A percentile compares a stretch with the other conserved stretches of the same genome.
Evolutionary conservation across 768 basidiomycete genomes (phyloP).

Genomic region (Flagelloscypha sp.): DNA sequence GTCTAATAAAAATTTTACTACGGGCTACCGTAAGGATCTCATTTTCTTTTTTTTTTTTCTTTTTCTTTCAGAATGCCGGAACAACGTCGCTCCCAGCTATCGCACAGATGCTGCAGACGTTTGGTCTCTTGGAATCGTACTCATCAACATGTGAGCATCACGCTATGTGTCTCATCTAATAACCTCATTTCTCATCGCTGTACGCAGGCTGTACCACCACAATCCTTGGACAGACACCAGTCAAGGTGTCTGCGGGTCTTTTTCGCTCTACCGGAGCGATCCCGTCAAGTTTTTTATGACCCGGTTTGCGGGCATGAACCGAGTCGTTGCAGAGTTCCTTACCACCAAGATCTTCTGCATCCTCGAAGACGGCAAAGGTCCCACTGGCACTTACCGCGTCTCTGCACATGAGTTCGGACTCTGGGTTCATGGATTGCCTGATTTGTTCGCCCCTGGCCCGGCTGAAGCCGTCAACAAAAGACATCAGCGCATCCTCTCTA

Average conservation of each 20-base stretch:
- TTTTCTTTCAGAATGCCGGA: conserved; percentile 75
- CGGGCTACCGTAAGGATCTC: background rate
- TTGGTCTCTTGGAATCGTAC: conserved; percentile 97
- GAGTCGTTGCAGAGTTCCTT: conserved; percentile 79
- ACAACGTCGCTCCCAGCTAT: conserved; percentile 93
- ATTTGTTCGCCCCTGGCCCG: conserved; percentile 42
- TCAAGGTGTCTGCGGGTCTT: conserved; percentile 71
- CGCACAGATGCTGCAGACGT: conserved; percentile 93
- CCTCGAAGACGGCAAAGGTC: conserved; percentile 53
- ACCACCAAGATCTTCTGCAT: conserved; percentile 79
- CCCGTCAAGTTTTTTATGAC: conserved; percentile 83
- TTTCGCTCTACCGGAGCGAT: conserved; percentile 68
- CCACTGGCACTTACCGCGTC: conserved; percentile 54
- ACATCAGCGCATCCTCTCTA: conserved; percentile 53
- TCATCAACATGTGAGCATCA: conserved; percentile 85
- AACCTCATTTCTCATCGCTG: conserved; percentile 6
- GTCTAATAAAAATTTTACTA: conserved; percentile 18
- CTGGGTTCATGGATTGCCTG: conserved; percentile 81
- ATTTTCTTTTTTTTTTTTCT: conserved; percentile 10
- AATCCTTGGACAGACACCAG: conserved; percentile 98
- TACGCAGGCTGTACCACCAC: conserved; percentile 82
- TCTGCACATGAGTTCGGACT: conserved; percentile 76
- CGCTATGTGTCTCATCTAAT: conserved; percentile 5
- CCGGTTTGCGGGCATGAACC: conserved; percentile 86
- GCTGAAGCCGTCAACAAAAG: conserved; percentile 17